Conservation (phyloP, 163 green algal species). For the Prototheca wickerhamii region DNA sequence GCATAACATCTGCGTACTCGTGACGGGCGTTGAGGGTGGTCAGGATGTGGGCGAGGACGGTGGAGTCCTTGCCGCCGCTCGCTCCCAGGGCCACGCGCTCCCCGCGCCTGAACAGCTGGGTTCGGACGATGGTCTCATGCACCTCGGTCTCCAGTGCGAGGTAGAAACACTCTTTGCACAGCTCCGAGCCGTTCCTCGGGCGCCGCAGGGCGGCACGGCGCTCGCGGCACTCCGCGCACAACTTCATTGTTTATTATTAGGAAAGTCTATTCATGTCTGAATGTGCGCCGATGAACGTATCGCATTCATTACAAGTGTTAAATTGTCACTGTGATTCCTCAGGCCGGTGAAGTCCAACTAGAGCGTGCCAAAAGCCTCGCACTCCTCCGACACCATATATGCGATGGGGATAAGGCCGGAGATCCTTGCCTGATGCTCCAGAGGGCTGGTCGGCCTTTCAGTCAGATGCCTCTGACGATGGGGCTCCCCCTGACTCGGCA, state of each 20-base stretch:
- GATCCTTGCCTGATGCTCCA: too few relatives aligned
- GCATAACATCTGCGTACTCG: constrained; percentile 31
- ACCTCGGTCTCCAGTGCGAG: constrained; percentile 82
- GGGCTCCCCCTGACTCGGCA: too few relatives aligned
- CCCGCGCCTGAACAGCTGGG: constrained; percentile 69
- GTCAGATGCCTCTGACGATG: too few relatives aligned
- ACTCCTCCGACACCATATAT: not conserved
- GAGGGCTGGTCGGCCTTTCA: too few relatives aligned
- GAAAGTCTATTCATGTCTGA: not conserved
- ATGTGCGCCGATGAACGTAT: not conserved
- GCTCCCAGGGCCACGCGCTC: constrained; percentile 85
- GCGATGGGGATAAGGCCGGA: too few relatives aligned
- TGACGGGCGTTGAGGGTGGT: constrained; percentile 82
- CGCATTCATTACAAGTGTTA: not conserved
- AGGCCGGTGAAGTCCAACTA: not conserved
- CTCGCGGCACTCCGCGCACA: constrained; percentile 29
- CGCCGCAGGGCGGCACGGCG: constrained; percentile 52
- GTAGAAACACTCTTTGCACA: constrained; percentile 93
- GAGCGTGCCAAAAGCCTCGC: not conserved
- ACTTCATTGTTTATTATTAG: constrained; percentile 19
- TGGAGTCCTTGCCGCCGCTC: constrained; percentile 92
- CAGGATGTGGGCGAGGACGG: constrained; percentile 91
- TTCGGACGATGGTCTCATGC: constrained; percentile 74
- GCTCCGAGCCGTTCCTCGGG: constrained; percentile 72
- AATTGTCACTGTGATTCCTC: not conserved